Evolutionary conservation across 2,329 filamentous ascomycete species (phyloP).

Genomic region (Cryphonectria nitschkei): DNA sequence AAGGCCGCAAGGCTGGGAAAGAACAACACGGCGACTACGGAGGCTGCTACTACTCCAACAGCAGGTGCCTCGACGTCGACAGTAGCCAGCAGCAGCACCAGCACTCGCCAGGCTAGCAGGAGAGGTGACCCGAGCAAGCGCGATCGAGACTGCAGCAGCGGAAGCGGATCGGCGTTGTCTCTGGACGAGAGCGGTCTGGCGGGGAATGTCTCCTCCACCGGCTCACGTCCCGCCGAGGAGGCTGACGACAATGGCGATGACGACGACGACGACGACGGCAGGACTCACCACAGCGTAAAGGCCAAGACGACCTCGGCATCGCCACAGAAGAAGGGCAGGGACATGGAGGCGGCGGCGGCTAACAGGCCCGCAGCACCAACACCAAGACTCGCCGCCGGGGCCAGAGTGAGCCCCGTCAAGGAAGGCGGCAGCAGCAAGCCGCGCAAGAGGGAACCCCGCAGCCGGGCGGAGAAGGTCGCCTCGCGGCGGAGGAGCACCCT

Average conservation of each 20-base stretch:
- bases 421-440: not conserved
- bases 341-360: not conserved
- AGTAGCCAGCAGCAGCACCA: not conserved
- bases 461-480: slow-evolving; percentile 56
- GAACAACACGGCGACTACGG: slow-evolving; percentile 24
- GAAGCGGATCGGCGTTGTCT: slow-evolving; percentile 13
- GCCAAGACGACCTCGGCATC: slow-evolving; percentile 12
- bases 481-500: slow-evolving; percentile 74
- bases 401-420: not conserved
- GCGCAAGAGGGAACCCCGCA: slow-evolving; percentile 48
- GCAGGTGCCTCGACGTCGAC: slow-evolving; percentile 28
- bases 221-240: not conserved
- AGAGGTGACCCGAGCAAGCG: slow-evolving; percentile 27
- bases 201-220: slow-evolving; percentile 7
- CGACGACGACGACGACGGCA: not conserved
- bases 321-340: slow-evolving; percentile 14
- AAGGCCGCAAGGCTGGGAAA: slow-evolving; percentile 53
- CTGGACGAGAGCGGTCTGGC: slow-evolving; percentile 22
- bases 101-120: not conserved
- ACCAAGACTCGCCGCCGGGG: not conserved
- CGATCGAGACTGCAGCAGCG: slow-evolving; percentile 18
- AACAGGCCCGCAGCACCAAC: not conserved
- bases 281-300: not conserved
- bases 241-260: not conserved
- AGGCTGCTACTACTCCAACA: not conserved